Base-by-base conservation (phyloP, 306 rosid species). In the Cicer bijugum region DNA sequence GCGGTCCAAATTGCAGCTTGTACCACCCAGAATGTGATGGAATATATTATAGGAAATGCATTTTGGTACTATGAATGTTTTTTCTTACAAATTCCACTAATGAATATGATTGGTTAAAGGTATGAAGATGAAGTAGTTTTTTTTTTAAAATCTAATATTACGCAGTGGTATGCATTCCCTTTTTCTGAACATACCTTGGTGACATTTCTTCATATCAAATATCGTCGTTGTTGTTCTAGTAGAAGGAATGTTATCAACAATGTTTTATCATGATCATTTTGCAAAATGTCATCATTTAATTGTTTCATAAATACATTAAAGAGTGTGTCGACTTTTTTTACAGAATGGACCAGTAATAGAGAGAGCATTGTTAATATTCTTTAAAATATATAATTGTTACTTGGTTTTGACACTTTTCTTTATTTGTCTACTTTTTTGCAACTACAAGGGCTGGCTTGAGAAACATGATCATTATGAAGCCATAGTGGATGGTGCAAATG, bases 401-500 rank as follows among this genome's bases (percentile, higher is more conserved):
- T 64, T 73, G 43, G 67, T 78, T 58, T 60, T 61, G 63, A 58
- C 60, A 28, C 38, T 19, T 45, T 61, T 59, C 38, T 23, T 57
- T 16, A 44, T 19, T 44, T 53, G 9, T 44, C 43, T 35, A 44
- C 72, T 6, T 65, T 70, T 28, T 28, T 43, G 65, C 19, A 45
- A 67, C 46, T 43, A 51, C 42, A 23, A 93, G 97, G 87, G 67
- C 9, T 94, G 98, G 98, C 79, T 91, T 72, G 91, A 85, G 63
- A 56, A 73, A 64, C 87, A 85, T 78, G 84, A 62, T 15, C 76
- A 75, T 52, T 88, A 84, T 72, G 86, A 88, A 77, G 92, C 88
- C 74, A 86, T 94, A 75, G 90, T 94, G 47, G 98, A 94, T 77
- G 98, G 91, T 35, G 96, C 97, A 52, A 94, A 94, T 81, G 9